phyloP scores from a whole-genome alignment of 805 yeast species.

The Candida andamanensis region DNA sequence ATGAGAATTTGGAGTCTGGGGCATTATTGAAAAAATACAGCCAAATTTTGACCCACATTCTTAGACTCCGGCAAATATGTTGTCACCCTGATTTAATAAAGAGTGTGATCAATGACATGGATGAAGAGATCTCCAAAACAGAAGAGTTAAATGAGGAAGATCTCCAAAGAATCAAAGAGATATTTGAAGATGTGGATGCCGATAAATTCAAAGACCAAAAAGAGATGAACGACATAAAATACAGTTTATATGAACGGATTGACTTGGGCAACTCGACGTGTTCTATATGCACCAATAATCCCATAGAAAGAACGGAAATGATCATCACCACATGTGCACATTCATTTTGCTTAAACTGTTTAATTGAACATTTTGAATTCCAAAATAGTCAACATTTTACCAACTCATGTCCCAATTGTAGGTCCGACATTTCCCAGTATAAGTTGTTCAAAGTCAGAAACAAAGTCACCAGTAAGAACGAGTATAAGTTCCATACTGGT shows the following conservation, averaged over 20 bases:
- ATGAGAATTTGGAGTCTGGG: slow-evolving; percentile 57
- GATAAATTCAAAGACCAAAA: slow-evolving; percentile 15
- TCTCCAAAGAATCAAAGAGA: slow-evolving; percentile 9
- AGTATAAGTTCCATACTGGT: slow-evolving; percentile 25
- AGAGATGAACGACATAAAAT: slow-evolving; percentile 22
- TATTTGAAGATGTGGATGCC: slow-evolving; percentile 1
- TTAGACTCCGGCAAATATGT: slow-evolving; percentile 82
- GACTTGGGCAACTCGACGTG: slow-evolving; percentile 52
- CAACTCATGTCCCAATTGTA: slow-evolving; percentile 73
- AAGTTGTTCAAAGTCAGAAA: slow-evolving; percentile 42
- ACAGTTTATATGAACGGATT: slow-evolving; percentile 23
- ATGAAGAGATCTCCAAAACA: slow-evolving; percentile 18
- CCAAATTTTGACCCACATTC: slow-evolving; percentile 73
- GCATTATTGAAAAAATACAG: slow-evolving; percentile 68
- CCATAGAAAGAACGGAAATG: slow-evolving; percentile 49
- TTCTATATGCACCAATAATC: slow-evolving; percentile 73
- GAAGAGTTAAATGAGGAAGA: slow-evolving; percentile 5
- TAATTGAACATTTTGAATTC: slow-evolving; percentile 68
- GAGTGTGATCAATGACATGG: slow-evolving; percentile 48
- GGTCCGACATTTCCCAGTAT: slow-evolving; percentile 47
- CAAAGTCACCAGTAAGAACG: slow-evolving; percentile 19
- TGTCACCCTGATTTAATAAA: slow-evolving; percentile 73
- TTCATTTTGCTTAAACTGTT: slow-evolving; percentile 67
- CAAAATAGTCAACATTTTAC: slow-evolving; percentile 44
- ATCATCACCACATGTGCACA: slow-evolving; percentile 78